Conservation (phyloP, 2,329 filamentous ascomycete species). For the Triangularia verruculosa region DNA sequence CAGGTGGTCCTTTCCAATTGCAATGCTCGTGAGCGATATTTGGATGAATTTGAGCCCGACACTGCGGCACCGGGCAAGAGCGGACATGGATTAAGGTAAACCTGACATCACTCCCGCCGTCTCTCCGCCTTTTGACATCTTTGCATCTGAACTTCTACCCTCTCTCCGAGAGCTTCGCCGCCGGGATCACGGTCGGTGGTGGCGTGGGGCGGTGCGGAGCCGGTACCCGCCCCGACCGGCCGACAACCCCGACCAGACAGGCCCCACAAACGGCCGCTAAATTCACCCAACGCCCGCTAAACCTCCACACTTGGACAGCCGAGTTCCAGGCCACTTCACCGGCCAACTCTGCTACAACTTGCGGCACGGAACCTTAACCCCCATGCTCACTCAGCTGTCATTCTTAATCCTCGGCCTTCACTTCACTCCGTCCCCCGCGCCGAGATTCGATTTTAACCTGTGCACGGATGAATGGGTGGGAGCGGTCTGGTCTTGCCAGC, state of each 20-base stretch:
- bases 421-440: not conserved
- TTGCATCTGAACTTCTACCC: not conserved
- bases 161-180: not conserved
- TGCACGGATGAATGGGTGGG: not conserved
- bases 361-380: constrained; percentile 21
- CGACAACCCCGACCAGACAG: constrained; percentile 12
- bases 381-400: not conserved
- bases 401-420: not conserved
- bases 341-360: constrained; percentile 23
- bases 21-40: not conserved
- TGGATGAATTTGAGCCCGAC: not conserved
- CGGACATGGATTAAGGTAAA: no score
- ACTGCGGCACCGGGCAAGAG: no score
- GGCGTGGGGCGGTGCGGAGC: constrained; percentile 15
- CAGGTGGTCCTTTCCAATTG: not conserved
- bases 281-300: constrained; percentile 3
- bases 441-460: not conserved
- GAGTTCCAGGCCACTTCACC: constrained; percentile 20
- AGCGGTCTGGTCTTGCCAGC: not conserved
- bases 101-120: not conserved
- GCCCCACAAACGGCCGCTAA: constrained; percentile 4
- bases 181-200: constrained; percentile 14
- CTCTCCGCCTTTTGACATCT: not conserved
- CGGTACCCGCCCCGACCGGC: constrained; percentile 3
- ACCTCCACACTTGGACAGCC: constrained; percentile 3